Conservation (phyloP, 2,329 filamentous ascomycete species). For the Phaeophleospora eucalypticola region DNA sequence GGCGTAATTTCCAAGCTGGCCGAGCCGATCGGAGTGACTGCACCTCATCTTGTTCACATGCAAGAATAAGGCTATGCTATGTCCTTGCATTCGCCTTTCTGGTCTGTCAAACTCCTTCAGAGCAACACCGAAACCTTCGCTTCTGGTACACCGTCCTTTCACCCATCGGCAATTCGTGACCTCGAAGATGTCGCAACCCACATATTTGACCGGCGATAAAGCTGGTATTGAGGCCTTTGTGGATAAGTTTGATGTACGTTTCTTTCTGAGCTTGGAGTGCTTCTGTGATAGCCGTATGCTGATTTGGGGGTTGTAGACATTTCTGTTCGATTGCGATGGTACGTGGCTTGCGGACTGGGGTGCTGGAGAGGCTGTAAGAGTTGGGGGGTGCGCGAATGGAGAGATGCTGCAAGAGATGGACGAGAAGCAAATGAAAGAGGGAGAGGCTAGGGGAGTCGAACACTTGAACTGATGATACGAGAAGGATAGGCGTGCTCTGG, state of each 20-base stretch:
- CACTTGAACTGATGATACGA: conserved; percentile 33
- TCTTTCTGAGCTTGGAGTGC: background rate
- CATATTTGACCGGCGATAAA: conserved; percentile 73
- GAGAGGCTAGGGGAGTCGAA: background rate
- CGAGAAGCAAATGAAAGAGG: background rate
- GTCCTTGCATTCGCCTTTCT: too few species aligned
- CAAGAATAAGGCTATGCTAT: too few species aligned
- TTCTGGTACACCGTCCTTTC: background rate
- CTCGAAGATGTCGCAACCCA: conserved; percentile 7
- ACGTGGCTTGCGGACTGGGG: conserved; percentile 33
- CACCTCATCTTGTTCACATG: too few species aligned
- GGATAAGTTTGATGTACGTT: conserved; percentile 77
- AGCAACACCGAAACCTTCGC: too few species aligned
- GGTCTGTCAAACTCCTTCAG: too few species aligned
- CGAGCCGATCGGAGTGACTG: too few species aligned
- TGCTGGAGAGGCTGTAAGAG: too few species aligned
- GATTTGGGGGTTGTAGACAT: conserved; percentile 57
- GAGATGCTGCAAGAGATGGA: conserved; percentile 4
- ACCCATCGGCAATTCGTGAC: background rate
- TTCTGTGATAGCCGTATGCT: background rate
- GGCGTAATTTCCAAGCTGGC: too few species aligned
- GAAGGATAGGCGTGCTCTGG: conserved; percentile 81
- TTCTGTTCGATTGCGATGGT: conserved; percentile 98
- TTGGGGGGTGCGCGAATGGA: too few species aligned
- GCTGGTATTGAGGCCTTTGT: conserved; percentile 77